Conservation (phyloP, 495 filamentous ascomycete genomes). For the Parachaetomium inaequale region DNA sequence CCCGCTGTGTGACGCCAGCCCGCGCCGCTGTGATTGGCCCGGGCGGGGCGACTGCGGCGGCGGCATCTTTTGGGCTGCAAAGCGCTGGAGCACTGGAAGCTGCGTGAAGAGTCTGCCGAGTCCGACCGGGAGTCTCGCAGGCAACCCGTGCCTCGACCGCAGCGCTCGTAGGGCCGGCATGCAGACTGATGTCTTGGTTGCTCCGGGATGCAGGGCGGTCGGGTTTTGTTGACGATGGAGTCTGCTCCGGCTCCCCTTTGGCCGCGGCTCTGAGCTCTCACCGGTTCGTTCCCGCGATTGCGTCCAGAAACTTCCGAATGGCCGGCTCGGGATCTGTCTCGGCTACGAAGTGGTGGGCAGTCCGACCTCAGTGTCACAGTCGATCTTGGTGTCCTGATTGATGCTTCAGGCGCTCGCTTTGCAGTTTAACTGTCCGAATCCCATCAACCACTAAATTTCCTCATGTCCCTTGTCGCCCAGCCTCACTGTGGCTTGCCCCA, state of each 20-base stretch:
- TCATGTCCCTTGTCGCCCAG: not conserved
- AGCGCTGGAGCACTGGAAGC: not conserved
- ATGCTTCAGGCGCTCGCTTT: too few species aligned
- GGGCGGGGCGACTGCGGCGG: conserved; percentile 19
- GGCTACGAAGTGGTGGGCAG: too few species aligned
- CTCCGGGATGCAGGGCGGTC: not conserved
- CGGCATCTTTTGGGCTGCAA: conserved; percentile 24
- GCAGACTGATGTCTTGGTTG: conserved; percentile 6
- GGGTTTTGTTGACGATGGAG: conserved; percentile 1
- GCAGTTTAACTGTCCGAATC: not conserved
- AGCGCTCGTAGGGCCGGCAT: conserved; percentile 26
- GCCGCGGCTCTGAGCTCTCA: too few species aligned
- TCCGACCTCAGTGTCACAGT: not conserved
- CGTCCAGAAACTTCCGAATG: conserved; percentile 12
- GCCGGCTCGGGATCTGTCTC: conserved; percentile 10
- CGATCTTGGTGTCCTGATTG: not conserved
- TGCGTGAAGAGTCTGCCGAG: conserved; percentile 5
- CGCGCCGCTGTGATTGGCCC: conserved; percentile 33
- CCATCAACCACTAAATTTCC: not conserved
- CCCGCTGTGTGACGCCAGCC: conserved; percentile 32
- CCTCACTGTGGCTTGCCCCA: conserved; percentile 14
- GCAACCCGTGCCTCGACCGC: conserved; percentile 17
- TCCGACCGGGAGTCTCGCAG: conserved; percentile 5
- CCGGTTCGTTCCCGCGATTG: not conserved
- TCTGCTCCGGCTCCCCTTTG: not conserved